phyloP scores from a whole-genome alignment of 768 basidiomycete genomes.

The Panaeolus cyanescens region DNA sequence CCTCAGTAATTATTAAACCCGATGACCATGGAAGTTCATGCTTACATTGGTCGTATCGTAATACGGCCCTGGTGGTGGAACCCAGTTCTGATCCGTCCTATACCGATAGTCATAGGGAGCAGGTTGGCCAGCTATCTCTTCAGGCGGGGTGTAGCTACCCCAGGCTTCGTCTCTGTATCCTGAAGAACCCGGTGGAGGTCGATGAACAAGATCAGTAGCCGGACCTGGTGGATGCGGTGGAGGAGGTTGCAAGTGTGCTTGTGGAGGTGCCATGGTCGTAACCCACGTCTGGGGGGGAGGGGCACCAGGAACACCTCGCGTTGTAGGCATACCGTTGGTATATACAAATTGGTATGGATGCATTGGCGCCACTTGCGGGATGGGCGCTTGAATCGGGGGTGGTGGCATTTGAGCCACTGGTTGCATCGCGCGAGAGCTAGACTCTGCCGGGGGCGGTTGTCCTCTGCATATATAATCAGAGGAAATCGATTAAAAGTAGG shows the following conservation, averaged over 20 bases:
- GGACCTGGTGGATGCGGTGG: slow-evolving; percentile 36
- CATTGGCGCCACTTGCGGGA: slow-evolving; percentile 32
- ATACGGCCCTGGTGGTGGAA: slow-evolving; percentile 47
- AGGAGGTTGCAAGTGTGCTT: slow-evolving; percentile 56
- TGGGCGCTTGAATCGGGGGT: slow-evolving; percentile 41
- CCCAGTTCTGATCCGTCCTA: slow-evolving; percentile 62
- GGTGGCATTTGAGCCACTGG: slow-evolving; percentile 28
- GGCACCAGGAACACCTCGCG: neutral
- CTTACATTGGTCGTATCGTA: slow-evolving; percentile 50
- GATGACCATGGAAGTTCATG: slow-evolving; percentile 27
- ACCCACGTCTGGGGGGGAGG: slow-evolving; percentile 66
- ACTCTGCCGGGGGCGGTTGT: slow-evolving; percentile 1
- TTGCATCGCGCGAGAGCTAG: slow-evolving; percentile 19
- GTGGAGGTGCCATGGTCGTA: slow-evolving; percentile 63
- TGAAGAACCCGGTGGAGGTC: slow-evolving; percentile 30
- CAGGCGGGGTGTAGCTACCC: slow-evolving; percentile 52
- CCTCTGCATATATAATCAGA: neutral
- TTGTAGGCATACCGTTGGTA: neutral
- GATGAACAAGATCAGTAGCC: slow-evolving; percentile 42
- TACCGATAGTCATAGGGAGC: slow-evolving; percentile 62
- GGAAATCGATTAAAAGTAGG: neutral
- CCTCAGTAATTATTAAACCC: neutral
- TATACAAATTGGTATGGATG: slow-evolving; percentile 14
- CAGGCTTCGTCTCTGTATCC: slow-evolving; percentile 53
- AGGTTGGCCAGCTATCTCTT: slow-evolving; percentile 48